phyloP scores from a whole-genome alignment of 192 early-diverging fungal genomes.

The Gonapodya prolifera region DNA sequence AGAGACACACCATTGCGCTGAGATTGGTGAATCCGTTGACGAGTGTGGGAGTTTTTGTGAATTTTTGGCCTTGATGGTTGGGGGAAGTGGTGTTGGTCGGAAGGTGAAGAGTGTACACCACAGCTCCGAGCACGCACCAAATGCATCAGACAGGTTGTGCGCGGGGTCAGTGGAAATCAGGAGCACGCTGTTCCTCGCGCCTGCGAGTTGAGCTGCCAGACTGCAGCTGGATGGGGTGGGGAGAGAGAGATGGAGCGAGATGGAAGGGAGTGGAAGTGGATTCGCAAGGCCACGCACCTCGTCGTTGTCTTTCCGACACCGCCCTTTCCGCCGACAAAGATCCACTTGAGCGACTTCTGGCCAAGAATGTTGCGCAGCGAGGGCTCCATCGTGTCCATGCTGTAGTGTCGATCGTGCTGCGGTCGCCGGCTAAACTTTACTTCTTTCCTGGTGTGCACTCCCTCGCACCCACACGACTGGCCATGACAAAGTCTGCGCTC shows the following conservation, averaged over 20 bases:
- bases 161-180: conserved; percentile 99
- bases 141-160: conserved; percentile 81
- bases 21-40: conserved; percentile 93
- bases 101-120: background rate
- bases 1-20: conserved; percentile 71
- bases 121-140: background rate
- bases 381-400: conserved; percentile 34
- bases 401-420: too few species aligned
- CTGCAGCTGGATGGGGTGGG: conserved; percentile 45
- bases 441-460: too few species aligned
- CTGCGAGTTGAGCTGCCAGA: conserved; percentile 83
- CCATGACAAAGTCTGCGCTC: background rate
- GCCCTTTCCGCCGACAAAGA: conserved; percentile 99
- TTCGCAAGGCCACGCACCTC: conserved; percentile 16
- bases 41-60: conserved; percentile 85
- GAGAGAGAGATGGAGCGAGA: background rate
- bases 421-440: too few species aligned
- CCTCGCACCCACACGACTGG: too few species aligned
- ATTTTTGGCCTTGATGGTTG: conserved; percentile 99
- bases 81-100: background rate
- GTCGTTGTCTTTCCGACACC: conserved; percentile 92
- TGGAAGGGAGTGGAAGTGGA: background rate
- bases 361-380: conserved; percentile 93
- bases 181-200: conserved; percentile 82
- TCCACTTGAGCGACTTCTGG: conserved; percentile 92